phyloP scores from a whole-genome alignment of 805 yeast genomes.

The Nakazawaea sp. region DNA sequence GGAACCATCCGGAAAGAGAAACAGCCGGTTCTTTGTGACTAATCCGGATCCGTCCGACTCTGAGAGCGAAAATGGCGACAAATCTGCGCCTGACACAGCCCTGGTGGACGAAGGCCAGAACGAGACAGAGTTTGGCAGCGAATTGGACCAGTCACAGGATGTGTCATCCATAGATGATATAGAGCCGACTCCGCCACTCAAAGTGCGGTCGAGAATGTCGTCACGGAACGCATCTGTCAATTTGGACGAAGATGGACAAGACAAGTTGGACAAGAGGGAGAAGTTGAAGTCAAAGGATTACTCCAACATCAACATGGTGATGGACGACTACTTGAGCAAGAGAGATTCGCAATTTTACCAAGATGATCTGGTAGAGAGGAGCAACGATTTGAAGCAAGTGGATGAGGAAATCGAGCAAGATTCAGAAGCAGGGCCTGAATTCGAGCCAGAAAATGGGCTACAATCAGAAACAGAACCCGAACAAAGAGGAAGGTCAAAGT shows the following conservation, averaged over 20 bases:
- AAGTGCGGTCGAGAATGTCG: conserved; percentile 5
- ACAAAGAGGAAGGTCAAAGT: no score
- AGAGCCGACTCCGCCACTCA: conserved; percentile 8
- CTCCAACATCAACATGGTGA: conserved; percentile 1
- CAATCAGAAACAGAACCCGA: no score
- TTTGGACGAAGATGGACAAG: conserved; percentile 4
- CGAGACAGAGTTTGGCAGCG: not conserved
- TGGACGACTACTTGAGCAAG: conserved; percentile 5
- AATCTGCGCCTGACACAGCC: not conserved
- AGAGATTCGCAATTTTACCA: conserved; percentile 5
- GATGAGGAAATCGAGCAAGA: not conserved
- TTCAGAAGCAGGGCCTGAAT: not conserved
- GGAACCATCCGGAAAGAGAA: conserved; percentile 1
- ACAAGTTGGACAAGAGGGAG: conserved; percentile 1
- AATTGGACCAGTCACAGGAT: not conserved
- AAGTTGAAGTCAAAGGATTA: conserved; percentile 6
- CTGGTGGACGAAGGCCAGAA: not conserved
- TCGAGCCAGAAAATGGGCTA: not conserved
- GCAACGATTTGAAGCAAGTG: not conserved
- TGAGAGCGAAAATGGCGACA: not conserved
- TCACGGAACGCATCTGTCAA: conserved; percentile 9
- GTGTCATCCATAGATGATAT: not conserved
- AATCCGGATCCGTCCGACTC: conserved; percentile 7
- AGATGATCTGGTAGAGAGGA: not conserved
- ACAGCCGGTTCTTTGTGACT: conserved; percentile 8